These are phyloP conservation scores for Arbutus unedo DNA, from an alignment of 148 eudicot genomes.

Conservation along the genomic window DNA sequence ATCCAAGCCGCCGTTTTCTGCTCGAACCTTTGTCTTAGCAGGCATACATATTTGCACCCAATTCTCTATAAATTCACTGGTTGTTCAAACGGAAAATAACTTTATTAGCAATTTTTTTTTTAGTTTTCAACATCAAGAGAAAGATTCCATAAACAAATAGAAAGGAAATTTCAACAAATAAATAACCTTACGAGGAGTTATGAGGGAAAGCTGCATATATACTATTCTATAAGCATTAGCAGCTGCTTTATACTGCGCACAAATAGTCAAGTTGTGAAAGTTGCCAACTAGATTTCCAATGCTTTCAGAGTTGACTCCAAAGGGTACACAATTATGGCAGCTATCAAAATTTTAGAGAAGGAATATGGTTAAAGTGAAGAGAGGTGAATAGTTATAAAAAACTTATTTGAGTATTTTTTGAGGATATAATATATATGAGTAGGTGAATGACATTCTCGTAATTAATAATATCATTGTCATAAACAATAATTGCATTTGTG, in stretches of 20 bases:
- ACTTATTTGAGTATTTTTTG: no score
- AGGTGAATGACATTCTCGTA: no score
- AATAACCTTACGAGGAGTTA: neutral
- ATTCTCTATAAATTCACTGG: conserved; percentile 74
- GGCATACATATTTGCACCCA: conserved; percentile 77
- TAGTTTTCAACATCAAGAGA: no score
- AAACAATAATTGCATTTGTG: no score
- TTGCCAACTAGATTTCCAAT: neutral
- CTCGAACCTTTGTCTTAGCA: conserved; percentile 61
- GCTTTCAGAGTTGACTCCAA: neutral
- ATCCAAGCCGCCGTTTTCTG: conserved; percentile 33
- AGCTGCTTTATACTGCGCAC: neutral
- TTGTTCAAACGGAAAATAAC: neutral
- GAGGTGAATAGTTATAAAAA: no score
- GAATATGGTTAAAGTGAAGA: no score
- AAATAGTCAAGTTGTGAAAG: neutral
- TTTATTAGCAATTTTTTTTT: neutral
- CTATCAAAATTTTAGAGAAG: no score
- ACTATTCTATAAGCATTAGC: no score
- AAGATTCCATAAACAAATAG: neutral
- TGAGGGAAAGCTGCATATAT: neutral
- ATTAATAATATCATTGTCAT: no score
- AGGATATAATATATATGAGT: no score
- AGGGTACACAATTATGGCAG: neutral
- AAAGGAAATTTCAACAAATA: neutral